Evolutionary conservation across 2,329 filamentous ascomycete genomes (phyloP).

Genomic region (Colletotrichum acutatum): DNA sequence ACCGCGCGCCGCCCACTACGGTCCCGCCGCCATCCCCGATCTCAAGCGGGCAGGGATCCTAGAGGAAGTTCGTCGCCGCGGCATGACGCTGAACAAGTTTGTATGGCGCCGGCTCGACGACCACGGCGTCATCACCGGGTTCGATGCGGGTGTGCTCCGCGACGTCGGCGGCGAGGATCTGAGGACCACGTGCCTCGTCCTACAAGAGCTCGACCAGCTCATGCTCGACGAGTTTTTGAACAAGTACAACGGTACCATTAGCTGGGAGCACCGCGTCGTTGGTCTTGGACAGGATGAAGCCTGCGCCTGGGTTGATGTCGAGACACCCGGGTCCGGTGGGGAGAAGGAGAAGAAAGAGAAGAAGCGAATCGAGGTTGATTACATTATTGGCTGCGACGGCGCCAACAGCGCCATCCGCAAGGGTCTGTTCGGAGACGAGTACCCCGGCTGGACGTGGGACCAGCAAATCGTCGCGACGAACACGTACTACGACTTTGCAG

Average conservation of each 20-base stretch:
- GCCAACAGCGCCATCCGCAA: conserved; percentile 60
- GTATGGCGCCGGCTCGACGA: conserved; percentile 51
- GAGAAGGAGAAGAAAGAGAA: conserved; percentile 38
- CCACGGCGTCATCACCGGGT: conserved; percentile 48
- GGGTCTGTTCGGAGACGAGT: conserved; percentile 64
- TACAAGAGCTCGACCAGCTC: conserved; percentile 55
- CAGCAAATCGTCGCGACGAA: conserved; percentile 72
- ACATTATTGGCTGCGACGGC: conserved; percentile 67
- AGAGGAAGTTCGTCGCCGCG: conserved; percentile 51
- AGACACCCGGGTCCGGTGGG: conserved; percentile 42
- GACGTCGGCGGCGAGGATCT: conserved; percentile 53
- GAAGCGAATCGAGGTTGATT: conserved; percentile 57
- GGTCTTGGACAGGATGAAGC: conserved; percentile 57
- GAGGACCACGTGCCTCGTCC: conserved; percentile 52
- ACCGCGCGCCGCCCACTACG: conserved; percentile 72
- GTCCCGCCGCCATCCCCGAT: conserved; percentile 66
- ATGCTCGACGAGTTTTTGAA: conserved; percentile 53
- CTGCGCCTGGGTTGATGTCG: conserved; percentile 57
- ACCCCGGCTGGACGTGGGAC: conserved; percentile 69
- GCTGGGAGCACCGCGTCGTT: conserved; percentile 60
- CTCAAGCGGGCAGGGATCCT: conserved; percentile 69
- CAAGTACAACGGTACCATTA: conserved; percentile 48
- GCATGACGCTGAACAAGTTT: conserved; percentile 51
- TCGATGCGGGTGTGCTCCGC: conserved; percentile 46
- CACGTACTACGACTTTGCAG: conserved; percentile 69